Percentiles rank a stretch among this genome's conserved stretches.
Evolutionary conservation across 2,329 filamentous ascomycete genomes (phyloP).

Genomic region (Colletotrichum sp.): DNA sequence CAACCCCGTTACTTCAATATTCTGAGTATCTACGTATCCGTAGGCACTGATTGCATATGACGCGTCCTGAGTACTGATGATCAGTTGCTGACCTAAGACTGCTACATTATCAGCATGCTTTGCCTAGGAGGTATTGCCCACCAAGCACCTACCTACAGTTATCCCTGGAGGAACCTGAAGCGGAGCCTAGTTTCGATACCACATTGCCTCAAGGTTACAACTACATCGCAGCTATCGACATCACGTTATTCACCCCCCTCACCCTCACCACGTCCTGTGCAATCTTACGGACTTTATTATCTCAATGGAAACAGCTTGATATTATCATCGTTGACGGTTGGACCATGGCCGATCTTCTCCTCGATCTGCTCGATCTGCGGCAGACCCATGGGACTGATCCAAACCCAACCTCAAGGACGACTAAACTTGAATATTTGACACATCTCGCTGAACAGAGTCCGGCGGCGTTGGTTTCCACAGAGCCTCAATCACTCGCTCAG

Average conservation of each 20-base stretch:
- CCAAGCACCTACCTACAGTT: neutral
- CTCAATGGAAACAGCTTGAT: neutral
- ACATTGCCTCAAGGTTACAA: neutral
- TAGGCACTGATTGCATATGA: neutral
- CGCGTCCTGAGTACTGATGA: neutral
- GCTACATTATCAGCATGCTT: neutral
- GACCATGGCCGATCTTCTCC: constrained; percentile 73
- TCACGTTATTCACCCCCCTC: neutral
- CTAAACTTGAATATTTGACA: constrained; percentile 70
- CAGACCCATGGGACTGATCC: constrained; percentile 26
- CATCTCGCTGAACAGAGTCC: constrained; percentile 80
- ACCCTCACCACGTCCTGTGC: neutral
- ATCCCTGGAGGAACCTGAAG: neutral
- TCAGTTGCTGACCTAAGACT: neutral
- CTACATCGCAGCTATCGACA: neutral
- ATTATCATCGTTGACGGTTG: neutral
- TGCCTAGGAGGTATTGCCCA: neutral
- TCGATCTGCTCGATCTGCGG: constrained; percentile 77
- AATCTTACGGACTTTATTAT: neutral
- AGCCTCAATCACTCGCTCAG: constrained; percentile 82
- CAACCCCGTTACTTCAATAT: neutral
- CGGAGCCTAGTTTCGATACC: no score
- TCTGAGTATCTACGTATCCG: neutral
- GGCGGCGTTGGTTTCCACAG: constrained; percentile 72
- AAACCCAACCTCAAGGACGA: neutral